Base-by-base conservation (phyloP, 768 basidiomycete genomes). In the Rhodotorula graminis region DNA sequence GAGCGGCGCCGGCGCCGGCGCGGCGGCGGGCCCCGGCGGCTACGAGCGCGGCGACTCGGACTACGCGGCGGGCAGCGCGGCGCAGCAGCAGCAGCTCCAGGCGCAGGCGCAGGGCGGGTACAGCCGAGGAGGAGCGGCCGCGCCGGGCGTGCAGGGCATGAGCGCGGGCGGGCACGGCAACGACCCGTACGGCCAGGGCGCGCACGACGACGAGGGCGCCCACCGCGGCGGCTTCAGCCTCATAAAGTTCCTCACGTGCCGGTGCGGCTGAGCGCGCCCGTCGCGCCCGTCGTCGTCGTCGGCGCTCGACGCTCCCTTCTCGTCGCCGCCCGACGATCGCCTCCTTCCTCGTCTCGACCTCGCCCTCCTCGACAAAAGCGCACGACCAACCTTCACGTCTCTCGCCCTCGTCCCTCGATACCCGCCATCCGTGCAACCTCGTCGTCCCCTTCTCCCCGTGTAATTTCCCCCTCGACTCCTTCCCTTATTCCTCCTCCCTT, bases 201-300 rank as follows among this genome's bases (percentile, higher is more conserved):
- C 70, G 55, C 70, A 75, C 19, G 67, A 77, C 60, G 66, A 64
- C 14, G 67, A 77, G 31, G 67, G 60, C 16, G 55, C 70, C 18
- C 67, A 68, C n/a, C 31, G 61, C 16, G 77, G 77, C n/a, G 68
- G 75, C 33, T 71, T 72, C 69, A 72, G 66, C 33, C 63, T 79
- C 59, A 57, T 75, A 23, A 69, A 72, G 46, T 55, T 79, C 52
- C 37, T 79, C 44, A 76, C 77, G 21, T 79, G 78, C 74, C 70
- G 77, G 37, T 79, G 78, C 50, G 72, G 67, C 25, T 79, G 52
- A 71, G 33, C 47, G 11, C 33, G 29, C 5, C 15, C 33, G 16
- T n/a, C 56, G 18, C 56, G 11, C 16, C 56, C 19, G 31, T 21
- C 25, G 27, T 7, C 29, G 8, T 55, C 21, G 27, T 16, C 53